phyloP scores from a whole-genome alignment of 495 filamentous ascomycete species.

The Aspergillus homomorphus region DNA sequence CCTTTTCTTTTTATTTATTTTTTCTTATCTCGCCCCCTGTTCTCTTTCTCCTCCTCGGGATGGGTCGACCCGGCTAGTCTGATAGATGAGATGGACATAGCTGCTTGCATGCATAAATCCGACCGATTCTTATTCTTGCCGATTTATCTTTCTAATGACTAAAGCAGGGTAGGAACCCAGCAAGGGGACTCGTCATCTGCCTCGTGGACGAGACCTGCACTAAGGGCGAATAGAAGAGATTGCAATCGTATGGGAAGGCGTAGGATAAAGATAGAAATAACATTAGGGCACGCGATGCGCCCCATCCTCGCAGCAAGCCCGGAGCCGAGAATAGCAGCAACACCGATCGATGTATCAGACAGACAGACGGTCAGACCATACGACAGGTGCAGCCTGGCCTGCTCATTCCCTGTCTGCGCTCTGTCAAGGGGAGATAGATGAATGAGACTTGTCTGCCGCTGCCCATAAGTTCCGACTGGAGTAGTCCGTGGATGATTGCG shows the following conservation, averaged over 20 bases:
- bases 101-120: not conserved
- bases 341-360: not conserved
- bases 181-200: not conserved
- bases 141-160: not conserved
- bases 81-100: not conserved
- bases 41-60: slow-evolving; percentile 2
- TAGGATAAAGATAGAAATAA: not conserved
- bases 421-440: too few relatives aligned
- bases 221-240: not conserved
- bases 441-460: too few relatives aligned
- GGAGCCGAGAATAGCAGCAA: not conserved
- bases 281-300: not conserved
- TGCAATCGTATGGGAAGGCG: not conserved
- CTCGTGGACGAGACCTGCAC: not conserved
- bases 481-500: too few relatives aligned
- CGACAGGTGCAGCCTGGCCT: too few relatives aligned
- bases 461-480: too few relatives aligned
- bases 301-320: too few relatives aligned
- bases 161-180: not conserved
- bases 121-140: not conserved
- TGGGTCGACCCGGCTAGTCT: not conserved
- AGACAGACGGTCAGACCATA: not conserved
- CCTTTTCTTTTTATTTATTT: not conserved
- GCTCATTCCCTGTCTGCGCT: too few relatives aligned
- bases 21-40: slow-evolving; percentile 4